phyloP scores from a whole-genome alignment of 2,329 filamentous ascomycete genomes.

The Sarocladium kiliense region DNA sequence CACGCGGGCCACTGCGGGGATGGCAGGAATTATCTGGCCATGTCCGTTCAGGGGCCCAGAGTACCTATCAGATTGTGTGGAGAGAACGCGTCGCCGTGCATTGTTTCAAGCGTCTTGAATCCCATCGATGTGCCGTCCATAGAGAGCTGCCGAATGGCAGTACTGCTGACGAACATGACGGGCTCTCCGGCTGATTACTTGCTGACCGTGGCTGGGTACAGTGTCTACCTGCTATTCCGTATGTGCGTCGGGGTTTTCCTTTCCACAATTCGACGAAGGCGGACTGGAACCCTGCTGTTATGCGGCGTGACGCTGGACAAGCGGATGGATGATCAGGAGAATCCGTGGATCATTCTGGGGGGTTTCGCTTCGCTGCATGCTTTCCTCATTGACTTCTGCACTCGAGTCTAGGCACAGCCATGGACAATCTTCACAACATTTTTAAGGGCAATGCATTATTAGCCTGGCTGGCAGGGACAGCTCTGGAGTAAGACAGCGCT shows the following conservation, averaged over 20 bases:
- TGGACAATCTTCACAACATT: background rate
- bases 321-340: background rate
- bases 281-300: background rate
- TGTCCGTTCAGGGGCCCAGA: background rate
- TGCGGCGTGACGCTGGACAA: background rate
- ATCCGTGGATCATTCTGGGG: background rate
- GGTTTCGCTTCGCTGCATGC: background rate
- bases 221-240: too few species aligned
- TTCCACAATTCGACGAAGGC: background rate
- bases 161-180: background rate
- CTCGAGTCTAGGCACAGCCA: too few species aligned
- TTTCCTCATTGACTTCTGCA: background rate
- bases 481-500: background rate
- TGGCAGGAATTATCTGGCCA: background rate
- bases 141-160: background rate
- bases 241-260: too few species aligned
- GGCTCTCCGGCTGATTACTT: too few species aligned
- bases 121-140: background rate
- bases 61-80: background rate
- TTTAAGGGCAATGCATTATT: background rate
- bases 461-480: background rate
- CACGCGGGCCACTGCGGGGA: conserved; percentile 4
- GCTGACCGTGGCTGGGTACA: too few species aligned
- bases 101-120: too few species aligned
- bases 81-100: background rate